These are phyloP conservation scores for Kwoniella shivajii DNA, from an alignment of 1,284 basidiomycete genomes.

Conservation along the genomic window DNA sequence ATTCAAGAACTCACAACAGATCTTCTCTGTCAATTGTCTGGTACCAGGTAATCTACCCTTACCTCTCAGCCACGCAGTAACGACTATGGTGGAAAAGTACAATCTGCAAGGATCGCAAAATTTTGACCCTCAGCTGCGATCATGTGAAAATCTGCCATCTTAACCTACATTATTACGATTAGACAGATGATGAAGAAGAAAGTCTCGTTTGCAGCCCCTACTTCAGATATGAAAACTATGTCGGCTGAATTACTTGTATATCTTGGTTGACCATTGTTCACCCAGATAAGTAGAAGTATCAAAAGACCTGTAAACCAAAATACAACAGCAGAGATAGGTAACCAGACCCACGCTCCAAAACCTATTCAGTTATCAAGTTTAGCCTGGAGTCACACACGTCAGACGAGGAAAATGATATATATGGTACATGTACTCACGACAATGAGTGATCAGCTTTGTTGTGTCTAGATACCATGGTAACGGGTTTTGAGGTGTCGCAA, in stretches of 20 bases:
- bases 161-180: constrained; percentile 20
- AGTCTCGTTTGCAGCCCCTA: constrained; percentile 50
- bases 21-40: constrained; percentile 47
- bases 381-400: too few species aligned
- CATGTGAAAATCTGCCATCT: neutral
- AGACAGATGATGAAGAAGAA: constrained; percentile 53
- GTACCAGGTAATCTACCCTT: constrained; percentile 56
- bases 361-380: too few species aligned
- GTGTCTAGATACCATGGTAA: too few species aligned
- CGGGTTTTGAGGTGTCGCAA: too few species aligned
- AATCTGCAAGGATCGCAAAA: constrained; percentile 17
- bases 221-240: constrained; percentile 56
- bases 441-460: too few species aligned
- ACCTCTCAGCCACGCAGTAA: constrained; percentile 57
- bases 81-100: constrained; percentile 53
- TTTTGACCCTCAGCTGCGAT: neutral
- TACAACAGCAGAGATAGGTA: constrained; percentile 40
- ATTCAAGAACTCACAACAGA: constrained; percentile 36
- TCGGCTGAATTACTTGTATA: constrained; percentile 48
- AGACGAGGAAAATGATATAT: too few species aligned
- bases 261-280: constrained; percentile 43
- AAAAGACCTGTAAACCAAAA: constrained; percentile 47
- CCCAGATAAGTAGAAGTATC: constrained; percentile 53
- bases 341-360: constrained; percentile 48
- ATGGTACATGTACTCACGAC: too few species aligned